Evolutionary conservation across 2,329 filamentous ascomycete genomes (phyloP).

Genomic region (Aureobasidium namibiae): DNA sequence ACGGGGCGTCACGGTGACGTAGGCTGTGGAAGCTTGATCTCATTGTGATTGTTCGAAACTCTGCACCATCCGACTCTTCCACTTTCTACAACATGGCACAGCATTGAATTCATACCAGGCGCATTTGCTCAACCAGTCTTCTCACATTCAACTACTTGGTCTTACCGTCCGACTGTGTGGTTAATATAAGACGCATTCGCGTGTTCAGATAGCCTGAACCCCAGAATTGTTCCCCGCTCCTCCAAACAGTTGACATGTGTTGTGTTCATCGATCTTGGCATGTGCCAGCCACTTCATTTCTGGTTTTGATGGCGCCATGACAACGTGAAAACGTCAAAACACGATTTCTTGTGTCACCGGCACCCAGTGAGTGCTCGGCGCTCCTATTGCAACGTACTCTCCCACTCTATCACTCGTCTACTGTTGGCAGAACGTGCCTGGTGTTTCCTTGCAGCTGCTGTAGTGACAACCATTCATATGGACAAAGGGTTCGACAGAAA

Average conservation of each 20-base stretch:
- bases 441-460: not conserved
- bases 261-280: not conserved
- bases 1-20: not conserved
- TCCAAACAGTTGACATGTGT: not conserved
- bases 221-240: not conserved
- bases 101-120: not conserved
- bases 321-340: not conserved
- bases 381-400: not conserved
- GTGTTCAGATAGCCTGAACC: not conserved
- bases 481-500: too few species aligned
- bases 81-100: not conserved
- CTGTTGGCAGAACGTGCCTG: not conserved
- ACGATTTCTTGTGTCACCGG: not conserved
- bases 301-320: conserved; percentile 2
- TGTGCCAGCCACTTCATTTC: not conserved
- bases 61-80: not conserved
- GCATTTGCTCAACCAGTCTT: not conserved
- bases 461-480: too few species aligned
- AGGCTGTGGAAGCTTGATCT: not conserved
- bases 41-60: not conserved
- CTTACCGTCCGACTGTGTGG: not conserved
- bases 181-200: not conserved
- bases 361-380: not conserved
- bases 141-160: not conserved
- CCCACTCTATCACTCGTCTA: not conserved